Conservation (phyloP, 768 basidiomycete genomes). For the Neoboletus brunneissimus region DNA sequence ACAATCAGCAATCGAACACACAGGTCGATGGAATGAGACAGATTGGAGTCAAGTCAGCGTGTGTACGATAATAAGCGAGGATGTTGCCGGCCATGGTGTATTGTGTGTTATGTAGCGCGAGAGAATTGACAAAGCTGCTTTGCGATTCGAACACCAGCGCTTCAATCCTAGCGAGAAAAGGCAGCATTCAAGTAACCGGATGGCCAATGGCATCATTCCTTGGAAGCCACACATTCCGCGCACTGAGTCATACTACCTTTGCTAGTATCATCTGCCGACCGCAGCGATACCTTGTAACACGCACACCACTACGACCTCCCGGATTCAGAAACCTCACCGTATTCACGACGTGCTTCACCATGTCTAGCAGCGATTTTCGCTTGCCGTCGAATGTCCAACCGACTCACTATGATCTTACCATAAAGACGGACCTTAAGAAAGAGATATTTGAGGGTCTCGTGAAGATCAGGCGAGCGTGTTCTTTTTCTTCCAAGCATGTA, state of each 20-base stretch:
- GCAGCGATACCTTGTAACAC: neutral
- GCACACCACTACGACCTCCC: neutral
- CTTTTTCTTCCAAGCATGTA: neutral
- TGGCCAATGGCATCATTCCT: slow-evolving; percentile 15
- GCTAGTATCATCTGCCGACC: neutral
- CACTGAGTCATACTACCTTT: slow-evolving; percentile 2
- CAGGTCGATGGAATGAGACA: neutral
- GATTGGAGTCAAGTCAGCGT: neutral
- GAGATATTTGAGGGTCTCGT: slow-evolving; percentile 75
- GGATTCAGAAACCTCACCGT: neutral
- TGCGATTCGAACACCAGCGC: neutral
- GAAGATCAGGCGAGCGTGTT: slow-evolving; percentile 54
- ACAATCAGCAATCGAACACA: neutral
- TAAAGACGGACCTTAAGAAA: slow-evolving; percentile 80
- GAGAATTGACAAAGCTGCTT: neutral
- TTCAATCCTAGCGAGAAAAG: neutral
- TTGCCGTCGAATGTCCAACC: slow-evolving; percentile 68
- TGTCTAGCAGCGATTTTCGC: slow-evolving; percentile 36
- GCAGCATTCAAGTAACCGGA: neutral
- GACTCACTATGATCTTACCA: slow-evolving; percentile 72
- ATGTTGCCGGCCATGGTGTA: neutral
- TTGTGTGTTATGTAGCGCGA: neutral
- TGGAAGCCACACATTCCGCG: slow-evolving; percentile 3
- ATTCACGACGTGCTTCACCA: slow-evolving; percentile 7
- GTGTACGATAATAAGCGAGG: neutral